These are phyloP conservation scores for Chrysanthemum makinoi DNA, from an alignment of 129 eudicot genomes.

Conservation along the genomic window DNA sequence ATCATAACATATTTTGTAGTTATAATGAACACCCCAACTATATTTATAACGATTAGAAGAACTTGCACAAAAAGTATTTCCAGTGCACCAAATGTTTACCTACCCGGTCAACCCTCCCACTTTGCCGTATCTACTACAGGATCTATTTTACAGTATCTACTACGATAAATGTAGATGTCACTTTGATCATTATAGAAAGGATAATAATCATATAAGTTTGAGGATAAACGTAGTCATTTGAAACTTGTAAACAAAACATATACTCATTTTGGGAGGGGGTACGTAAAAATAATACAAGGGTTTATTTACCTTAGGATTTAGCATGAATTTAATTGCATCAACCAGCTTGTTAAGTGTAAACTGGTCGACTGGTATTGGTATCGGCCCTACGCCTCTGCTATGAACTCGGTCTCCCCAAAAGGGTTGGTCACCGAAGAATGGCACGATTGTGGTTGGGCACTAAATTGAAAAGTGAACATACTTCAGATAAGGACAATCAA, in stretches of 20 bases:
- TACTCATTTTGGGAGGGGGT: not conserved
- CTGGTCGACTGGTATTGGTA: conserved; percentile 84
- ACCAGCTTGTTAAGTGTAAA: conserved; percentile 71
- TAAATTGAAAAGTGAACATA: conserved; percentile 29
- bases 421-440: conserved; percentile 98
- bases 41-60: too few relatives aligned
- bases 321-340: conserved; percentile 81
- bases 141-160: too few relatives aligned
- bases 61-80: too few relatives aligned
- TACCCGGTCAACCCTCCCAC: too few relatives aligned
- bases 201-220: not conserved
- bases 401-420: conserved; percentile 99
- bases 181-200: too few relatives aligned
- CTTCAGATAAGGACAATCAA: conserved; percentile 3
- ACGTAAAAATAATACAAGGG: not conserved
- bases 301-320: conserved; percentile 69
- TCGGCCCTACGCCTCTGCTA: conserved; percentile 93
- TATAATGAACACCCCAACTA: too few relatives aligned
- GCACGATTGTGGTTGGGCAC: conserved; percentile 98
- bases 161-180: too few relatives aligned
- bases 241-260: not conserved
- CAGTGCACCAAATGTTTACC: too few relatives aligned
- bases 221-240: not conserved
- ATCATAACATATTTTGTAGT: too few relatives aligned
- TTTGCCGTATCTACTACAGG: too few relatives aligned